These are phyloP conservation scores for Chlamydomonas eustigma DNA, from an alignment of 139 green algal genomes.

Conservation along the genomic window DNA sequence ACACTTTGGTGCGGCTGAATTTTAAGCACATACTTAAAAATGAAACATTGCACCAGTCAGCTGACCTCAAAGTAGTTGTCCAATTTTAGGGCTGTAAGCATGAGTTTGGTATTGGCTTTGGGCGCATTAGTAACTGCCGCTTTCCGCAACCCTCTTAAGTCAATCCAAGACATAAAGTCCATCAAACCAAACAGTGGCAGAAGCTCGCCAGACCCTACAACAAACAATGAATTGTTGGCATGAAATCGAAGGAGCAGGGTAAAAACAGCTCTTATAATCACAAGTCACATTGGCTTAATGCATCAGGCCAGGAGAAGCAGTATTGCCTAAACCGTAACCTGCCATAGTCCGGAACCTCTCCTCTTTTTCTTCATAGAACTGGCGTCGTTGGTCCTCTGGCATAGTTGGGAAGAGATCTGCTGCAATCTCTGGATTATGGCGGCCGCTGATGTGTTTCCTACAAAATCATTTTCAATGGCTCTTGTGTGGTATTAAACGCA, in stretches of 20 bases:
- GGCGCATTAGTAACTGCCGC: constrained; percentile 81
- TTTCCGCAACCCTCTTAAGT: constrained; percentile 37
- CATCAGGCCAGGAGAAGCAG: not conserved
- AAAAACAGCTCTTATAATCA: not conserved
- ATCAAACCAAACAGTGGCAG: constrained; percentile 40
- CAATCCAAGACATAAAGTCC: constrained; percentile 57
- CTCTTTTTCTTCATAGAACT: constrained; percentile 70
- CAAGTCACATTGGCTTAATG: not conserved
- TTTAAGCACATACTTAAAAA: no score
- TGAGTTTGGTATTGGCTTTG: constrained; percentile 65
- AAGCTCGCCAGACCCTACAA: not conserved
- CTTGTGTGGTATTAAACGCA: no score
- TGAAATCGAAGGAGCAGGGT: not conserved
- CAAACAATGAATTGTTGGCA: not conserved
- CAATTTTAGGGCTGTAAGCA: constrained; percentile 63
- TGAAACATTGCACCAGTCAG: no score
- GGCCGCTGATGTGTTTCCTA: constrained; percentile 32
- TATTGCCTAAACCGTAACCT: constrained; percentile 17
- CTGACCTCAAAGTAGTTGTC: constrained; percentile 53
- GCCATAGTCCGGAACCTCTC: constrained; percentile 47
- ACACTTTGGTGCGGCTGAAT: no score
- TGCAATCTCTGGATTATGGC: constrained; percentile 66
- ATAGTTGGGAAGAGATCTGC: constrained; percentile 67
- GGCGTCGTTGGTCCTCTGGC: constrained; percentile 33
- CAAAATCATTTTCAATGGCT: no score